Conservation (phyloP, 2,329 filamentous ascomycete species). For the Penicillium sumatraense region DNA sequence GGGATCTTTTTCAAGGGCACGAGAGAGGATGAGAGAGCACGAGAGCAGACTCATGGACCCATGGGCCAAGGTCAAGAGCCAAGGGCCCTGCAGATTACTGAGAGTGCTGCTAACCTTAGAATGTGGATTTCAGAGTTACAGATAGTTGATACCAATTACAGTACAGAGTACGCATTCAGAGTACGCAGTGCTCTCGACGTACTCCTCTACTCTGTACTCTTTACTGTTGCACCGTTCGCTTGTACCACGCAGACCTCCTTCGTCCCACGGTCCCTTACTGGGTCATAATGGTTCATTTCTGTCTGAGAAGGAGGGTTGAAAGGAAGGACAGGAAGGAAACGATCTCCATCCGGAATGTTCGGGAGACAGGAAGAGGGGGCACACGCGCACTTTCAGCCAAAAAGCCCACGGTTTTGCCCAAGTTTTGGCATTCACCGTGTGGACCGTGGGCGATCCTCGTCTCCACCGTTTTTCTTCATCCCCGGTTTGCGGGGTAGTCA, state of each 20-base stretch:
- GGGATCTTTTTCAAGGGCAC: conserved; percentile 2
- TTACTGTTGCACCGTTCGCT: conserved; percentile 7
- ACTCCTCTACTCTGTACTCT: not conserved
- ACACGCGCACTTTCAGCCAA: no score
- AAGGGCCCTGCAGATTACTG: not conserved
- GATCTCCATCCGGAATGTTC: conserved; percentile 9
- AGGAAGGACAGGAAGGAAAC: not conserved
- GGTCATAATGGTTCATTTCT: conserved; percentile 9
- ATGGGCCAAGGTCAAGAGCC: not conserved
- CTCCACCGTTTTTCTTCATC: conserved; percentile 20
- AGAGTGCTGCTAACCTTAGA: not conserved
- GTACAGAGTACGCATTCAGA: not conserved
- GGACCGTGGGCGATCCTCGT: conserved; percentile 23
- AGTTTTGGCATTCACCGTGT: conserved; percentile 5
- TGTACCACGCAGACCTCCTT: conserved; percentile 12
- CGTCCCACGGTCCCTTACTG: conserved; percentile 11
- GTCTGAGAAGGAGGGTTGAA: not conserved
- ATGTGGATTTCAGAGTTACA: not conserved
- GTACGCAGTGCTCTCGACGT: not conserved
- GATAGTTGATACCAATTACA: not conserved
- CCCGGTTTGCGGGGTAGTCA: conserved; percentile 29
- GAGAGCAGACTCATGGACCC: conserved; percentile 2
- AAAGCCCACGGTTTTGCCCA: not conserved
- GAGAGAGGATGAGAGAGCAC: conserved; percentile 1
- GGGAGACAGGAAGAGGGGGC: not conserved